Base-by-base conservation (phyloP, 805 yeast species). In the Lachancea cidri region DNA sequence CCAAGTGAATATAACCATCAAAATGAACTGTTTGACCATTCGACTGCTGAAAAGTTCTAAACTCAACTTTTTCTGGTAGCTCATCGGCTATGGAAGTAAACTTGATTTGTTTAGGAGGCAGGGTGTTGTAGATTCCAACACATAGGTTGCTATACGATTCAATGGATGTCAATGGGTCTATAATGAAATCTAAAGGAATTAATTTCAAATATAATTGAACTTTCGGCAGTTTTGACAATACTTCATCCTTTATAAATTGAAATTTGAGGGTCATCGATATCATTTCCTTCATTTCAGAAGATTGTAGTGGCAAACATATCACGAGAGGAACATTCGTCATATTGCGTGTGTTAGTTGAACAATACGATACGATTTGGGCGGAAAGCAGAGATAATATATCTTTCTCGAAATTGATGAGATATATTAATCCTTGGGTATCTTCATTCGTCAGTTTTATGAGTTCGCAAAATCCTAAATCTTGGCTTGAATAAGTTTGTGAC, bases 1-100 rank as follows among this genome's bases (percentile, higher is more conserved):
- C 87, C 8, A 93, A 70, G 57, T 93, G 98, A 17, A 91, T 68
- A 51, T 79, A 85, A 1, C 85, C 70, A 53, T 88, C 96, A 40
- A 61, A 63, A 27, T 54, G 55, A n/a, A 59, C 58, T 2, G 49
- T 48, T 14, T 64, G 53, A 2, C 67, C 62, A 19, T 63, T 52
- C 2, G 67, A 55, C 3, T 60, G 46, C 43, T 62, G 69, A 2
- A 73, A 63, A 16, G 77, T 54, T 52, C 67, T 62, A 49, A 76
- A 76, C 4, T 60, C 60, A 13, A 76, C 66, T 25, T 61, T 65
- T 7, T 60, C 62, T 3, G 79, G 77, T 3, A 68, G 49, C 5
- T 70, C 66, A 24, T 64, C 63, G 0, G 73, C 64, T 17, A 77
- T 49, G 0, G 67, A 52, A 2, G 76, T 59, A 42, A 66, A 67